Base-by-base conservation (phyloP, 202 grass and related monocot genomes). In the Elaeis oleifera region DNA sequence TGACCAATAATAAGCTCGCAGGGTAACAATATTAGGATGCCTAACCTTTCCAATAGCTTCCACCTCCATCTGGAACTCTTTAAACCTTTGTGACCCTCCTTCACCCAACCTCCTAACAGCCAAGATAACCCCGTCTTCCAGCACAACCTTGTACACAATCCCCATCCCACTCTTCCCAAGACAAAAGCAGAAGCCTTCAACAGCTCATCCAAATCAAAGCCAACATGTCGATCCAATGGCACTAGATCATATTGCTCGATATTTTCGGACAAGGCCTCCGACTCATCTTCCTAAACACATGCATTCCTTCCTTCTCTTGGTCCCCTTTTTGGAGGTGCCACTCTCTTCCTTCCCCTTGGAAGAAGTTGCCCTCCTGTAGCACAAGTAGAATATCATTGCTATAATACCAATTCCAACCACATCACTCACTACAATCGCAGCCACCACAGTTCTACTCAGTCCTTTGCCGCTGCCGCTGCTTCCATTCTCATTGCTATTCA, bases 1-100 rank as follows among this genome's bases (percentile, higher is more conserved):
- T 56, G 92, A 97, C 92, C 92, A 97, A 63, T 97, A 92, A 78
- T 97, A 97, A 44, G 92, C 92, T 74, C 84, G 86, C 63, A 97
- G 65, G 49, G 82, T 69, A 60, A 92, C 84, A 57, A 97, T 81
- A 60, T 92, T 91, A 20, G 88, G 74, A 83, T 97, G 92, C 18
- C 61, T 72, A 19, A 97, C 92, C 71, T 86, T 91, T 56, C 88
- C 84, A 20, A 97, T 89, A 8, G 92, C 82, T 71, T 97, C 92
- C 22, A 92, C 79, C 84, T 97, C 92, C 7, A 74, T 65, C 70
- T 80, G 84, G 53, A 97, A 97, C 59, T 97, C 88, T 63, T 92
- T 92, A 67, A 92, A 92, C 82, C 84, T 91, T 65, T 97, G 92
- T 72, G 85, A 71, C 18, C 92, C 92, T 5, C 92, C 92, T 64